A percentile compares a stretch with the other conserved stretches of the same genome.
phyloP scores from a whole-genome alignment of 2,329 filamentous ascomycete genomes.

The Exophiala sp. region DNA sequence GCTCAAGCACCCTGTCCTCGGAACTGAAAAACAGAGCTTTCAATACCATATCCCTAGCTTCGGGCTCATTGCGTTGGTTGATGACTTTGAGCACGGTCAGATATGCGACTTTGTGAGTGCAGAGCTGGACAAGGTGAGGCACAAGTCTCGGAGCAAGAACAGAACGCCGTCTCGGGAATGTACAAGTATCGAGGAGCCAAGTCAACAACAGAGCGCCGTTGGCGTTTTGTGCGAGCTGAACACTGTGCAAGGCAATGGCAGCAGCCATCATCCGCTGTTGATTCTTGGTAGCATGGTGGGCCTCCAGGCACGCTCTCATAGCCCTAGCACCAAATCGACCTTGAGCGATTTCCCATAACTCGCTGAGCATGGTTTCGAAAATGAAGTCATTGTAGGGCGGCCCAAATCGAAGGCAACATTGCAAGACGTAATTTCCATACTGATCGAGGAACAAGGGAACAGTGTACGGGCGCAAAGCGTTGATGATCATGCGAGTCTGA shows the following conservation, averaged over 20 bases:
- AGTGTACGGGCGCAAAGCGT: conserved; percentile 79
- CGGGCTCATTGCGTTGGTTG: conserved; percentile 91
- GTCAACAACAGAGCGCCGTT: conserved; percentile 92
- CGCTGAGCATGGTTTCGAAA: conserved; percentile 93
- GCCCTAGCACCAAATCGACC: conserved; percentile 91
- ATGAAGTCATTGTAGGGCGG: conserved; percentile 91
- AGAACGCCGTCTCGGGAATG: conserved; percentile 83
- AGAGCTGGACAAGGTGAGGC: conserved; percentile 88
- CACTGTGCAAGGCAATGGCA: conserved; percentile 91
- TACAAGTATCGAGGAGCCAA: conserved; percentile 98
- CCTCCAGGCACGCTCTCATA: conserved; percentile 95
- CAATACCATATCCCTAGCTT: conserved; percentile 84
- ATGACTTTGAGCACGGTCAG: conserved; percentile 96
- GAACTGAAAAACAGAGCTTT: conserved; percentile 89
- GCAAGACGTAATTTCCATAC: conserved; percentile 96
- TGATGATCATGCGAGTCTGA: conserved; percentile 81
- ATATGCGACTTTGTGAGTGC: conserved; percentile 98
- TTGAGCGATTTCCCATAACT: conserved; percentile 90
- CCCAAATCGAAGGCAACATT: conserved; percentile 91
- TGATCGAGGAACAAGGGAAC: conserved; percentile 93
- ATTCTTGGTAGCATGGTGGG: conserved; percentile 89
- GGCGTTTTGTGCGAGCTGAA: conserved; percentile 91
- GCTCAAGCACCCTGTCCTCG: conserved; percentile 80
- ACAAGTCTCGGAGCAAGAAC: conserved; percentile 89
- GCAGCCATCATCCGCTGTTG: conserved; percentile 94